phyloP scores from a whole-genome alignment of 2,329 filamentous ascomycete genomes.

The Neofusicoccum umdonicola region DNA sequence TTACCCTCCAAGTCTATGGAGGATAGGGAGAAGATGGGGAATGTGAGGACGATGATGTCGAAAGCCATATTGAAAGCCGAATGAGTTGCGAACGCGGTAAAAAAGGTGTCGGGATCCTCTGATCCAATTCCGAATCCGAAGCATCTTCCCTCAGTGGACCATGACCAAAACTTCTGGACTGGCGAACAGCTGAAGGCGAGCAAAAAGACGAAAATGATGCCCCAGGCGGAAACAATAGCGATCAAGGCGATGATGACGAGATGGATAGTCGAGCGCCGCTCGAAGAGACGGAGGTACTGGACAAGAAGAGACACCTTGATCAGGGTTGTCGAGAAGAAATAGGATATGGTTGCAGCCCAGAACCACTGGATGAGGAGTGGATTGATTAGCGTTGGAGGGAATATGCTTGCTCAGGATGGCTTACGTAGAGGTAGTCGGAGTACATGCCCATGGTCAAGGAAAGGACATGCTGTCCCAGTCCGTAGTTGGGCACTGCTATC shows the following conservation, averaged over 20 bases:
- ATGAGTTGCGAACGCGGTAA: conserved; percentile 30
- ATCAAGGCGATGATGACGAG: conserved; percentile 25
- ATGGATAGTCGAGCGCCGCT: conserved; percentile 22
- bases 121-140: conserved; percentile 33
- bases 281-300: conserved; percentile 38
- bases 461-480: conserved; percentile 34
- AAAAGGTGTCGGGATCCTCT: conserved; percentile 29
- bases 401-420: not conserved
- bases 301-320: conserved; percentile 39
- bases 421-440: conserved; percentile 32
- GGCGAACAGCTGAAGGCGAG: conserved; percentile 32
- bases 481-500: conserved; percentile 31
- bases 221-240: conserved; percentile 29
- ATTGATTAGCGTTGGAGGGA: not conserved
- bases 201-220: conserved; percentile 29
- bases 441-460: conserved; percentile 21
- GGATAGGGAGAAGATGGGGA: conserved; percentile 34
- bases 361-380: conserved; percentile 24
- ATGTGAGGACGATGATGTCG: conserved; percentile 30
- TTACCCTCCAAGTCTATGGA: conserved; percentile 30
- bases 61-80: conserved; percentile 32
- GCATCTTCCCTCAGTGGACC: conserved; percentile 25
- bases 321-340: conserved; percentile 31
- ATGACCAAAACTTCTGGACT: conserved; percentile 32
- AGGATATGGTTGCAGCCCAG: conserved; percentile 31